Evolutionary conservation across 805 yeast genomes (phyloP).

Genomic region (Metschnikowia lochheadii): DNA sequence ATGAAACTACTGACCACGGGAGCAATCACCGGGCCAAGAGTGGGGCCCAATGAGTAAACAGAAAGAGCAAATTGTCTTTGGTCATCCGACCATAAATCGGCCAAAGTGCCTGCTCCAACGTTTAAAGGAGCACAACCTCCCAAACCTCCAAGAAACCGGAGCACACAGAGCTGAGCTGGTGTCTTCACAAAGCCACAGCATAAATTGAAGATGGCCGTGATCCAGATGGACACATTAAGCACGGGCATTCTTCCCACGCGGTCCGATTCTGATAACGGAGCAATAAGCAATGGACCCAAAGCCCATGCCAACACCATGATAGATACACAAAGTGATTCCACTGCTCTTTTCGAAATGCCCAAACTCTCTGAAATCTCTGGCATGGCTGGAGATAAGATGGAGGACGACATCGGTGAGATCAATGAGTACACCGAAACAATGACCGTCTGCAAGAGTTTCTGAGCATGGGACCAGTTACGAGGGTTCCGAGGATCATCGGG

Average conservation of each 20-base stretch:
- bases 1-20: constrained; percentile 58
- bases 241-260: constrained; percentile 56
- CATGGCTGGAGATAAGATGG: constrained; percentile 60
- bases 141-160: constrained; percentile 61
- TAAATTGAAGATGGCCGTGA: constrained; percentile 47
- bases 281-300: constrained; percentile 58
- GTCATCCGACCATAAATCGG: constrained; percentile 53
- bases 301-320: constrained; percentile 71
- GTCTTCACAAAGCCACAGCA: constrained; percentile 60
- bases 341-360: constrained; percentile 19
- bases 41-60: constrained; percentile 56
- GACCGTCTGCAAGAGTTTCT: constrained; percentile 42
- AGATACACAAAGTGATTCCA: constrained; percentile 41
- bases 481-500: constrained; percentile 59
- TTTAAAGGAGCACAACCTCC: constrained; percentile 66
- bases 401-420: constrained; percentile 58
- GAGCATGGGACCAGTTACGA: constrained; percentile 50
- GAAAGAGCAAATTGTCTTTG: constrained; percentile 56
- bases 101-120: constrained; percentile 65
- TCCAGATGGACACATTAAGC: constrained; percentile 47
- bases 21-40: constrained; percentile 66
- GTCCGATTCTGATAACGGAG: constrained; percentile 63
- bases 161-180: constrained; percentile 56
- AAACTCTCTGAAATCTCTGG: constrained; percentile 43
- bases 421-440: constrained; percentile 54